Evolutionary conservation across 1,284 basidiomycete genomes (phyloP).

Genomic region (Inonotus obliquus): DNA sequence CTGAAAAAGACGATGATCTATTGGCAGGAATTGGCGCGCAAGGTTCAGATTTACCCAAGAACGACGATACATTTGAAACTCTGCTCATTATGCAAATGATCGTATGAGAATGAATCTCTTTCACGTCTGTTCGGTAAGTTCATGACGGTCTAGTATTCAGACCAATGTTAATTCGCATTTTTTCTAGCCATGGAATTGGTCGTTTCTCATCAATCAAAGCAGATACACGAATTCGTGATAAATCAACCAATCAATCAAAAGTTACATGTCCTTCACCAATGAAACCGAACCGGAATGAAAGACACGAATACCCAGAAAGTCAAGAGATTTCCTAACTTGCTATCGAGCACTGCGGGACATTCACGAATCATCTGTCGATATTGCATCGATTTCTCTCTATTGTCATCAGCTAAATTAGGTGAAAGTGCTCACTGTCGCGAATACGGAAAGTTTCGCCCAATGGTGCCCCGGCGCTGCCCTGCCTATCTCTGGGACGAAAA

Average conservation of each 20-base stretch:
- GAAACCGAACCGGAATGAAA: neutral
- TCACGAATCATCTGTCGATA: neutral
- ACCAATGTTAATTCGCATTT: neutral
- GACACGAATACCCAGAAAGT: neutral
- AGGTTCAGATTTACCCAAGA: slow-evolving; percentile 39
- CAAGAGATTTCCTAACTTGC: neutral
- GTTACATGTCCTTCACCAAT: neutral
- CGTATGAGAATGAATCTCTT: slow-evolving; percentile 5
- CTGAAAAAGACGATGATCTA: slow-evolving; percentile 47
- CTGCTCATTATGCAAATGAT: slow-evolving; percentile 53
- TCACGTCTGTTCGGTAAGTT: neutral
- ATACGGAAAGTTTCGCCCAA: slow-evolving; percentile 14
- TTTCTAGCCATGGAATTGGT: neutral
- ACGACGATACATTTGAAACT: slow-evolving; percentile 65
- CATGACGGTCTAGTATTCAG: neutral
- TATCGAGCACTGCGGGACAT: neutral
- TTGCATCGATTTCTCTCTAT: neutral
- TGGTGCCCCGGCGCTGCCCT: neutral
- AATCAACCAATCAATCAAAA: neutral
- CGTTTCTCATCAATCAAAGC: neutral
- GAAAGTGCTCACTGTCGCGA: neutral
- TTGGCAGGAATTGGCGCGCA: slow-evolving; percentile 49
- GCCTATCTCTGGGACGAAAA: slow-evolving; percentile 4
- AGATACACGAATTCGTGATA: neutral
- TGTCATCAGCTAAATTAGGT: neutral